A percentile compares a stretch with the other conserved stretches of the same genome.
These are phyloP conservation scores for Xerocomus alliaceus DNA, from an alignment of 1,284 basidiomycete genomes.

Conservation along the genomic window DNA sequence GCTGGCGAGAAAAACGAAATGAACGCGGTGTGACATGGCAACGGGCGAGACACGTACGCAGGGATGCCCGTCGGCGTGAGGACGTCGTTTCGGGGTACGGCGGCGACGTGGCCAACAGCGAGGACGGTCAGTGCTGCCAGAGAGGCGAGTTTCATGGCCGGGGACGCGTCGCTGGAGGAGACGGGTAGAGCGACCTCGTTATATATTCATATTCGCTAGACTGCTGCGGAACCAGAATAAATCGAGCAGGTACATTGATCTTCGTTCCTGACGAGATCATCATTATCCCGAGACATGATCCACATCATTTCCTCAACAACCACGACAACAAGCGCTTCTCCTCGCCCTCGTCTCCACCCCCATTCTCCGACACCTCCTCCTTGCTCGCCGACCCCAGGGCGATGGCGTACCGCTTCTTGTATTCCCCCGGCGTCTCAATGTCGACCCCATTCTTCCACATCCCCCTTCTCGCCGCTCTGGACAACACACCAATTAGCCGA, in stretches of 20 bases:
- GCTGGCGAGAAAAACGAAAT: slow-evolving; percentile 1
- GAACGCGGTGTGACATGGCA: neutral
- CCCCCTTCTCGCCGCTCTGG: slow-evolving; percentile 63
- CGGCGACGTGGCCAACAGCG: slow-evolving; percentile 13
- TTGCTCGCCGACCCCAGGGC: slow-evolving; percentile 19
- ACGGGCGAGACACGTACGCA: slow-evolving; percentile 19
- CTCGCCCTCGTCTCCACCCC: neutral
- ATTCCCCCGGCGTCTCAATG: slow-evolving; percentile 78
- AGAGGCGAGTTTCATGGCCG: slow-evolving; percentile 14
- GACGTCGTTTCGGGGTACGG: slow-evolving; percentile 1
- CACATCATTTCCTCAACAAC: slow-evolving; percentile 9
- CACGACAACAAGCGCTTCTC: slow-evolving; percentile 14
- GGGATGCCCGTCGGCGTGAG: slow-evolving; percentile 27
- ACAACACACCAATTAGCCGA: neutral
- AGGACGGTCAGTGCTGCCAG: slow-evolving; percentile 15
- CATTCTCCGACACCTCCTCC: neutral
- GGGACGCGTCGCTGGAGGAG: no score
- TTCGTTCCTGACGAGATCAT: no score
- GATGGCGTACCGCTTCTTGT: slow-evolving; percentile 69
- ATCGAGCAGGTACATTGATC: no score
- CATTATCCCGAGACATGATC: no score
- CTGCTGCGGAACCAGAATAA: neutral
- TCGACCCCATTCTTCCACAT: slow-evolving; percentile 71
- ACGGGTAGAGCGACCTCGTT: no score
- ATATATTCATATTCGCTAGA: neutral